Base-by-base conservation (phyloP, 163 green algal genomes). In the Scenedesmus sp. region DNA sequence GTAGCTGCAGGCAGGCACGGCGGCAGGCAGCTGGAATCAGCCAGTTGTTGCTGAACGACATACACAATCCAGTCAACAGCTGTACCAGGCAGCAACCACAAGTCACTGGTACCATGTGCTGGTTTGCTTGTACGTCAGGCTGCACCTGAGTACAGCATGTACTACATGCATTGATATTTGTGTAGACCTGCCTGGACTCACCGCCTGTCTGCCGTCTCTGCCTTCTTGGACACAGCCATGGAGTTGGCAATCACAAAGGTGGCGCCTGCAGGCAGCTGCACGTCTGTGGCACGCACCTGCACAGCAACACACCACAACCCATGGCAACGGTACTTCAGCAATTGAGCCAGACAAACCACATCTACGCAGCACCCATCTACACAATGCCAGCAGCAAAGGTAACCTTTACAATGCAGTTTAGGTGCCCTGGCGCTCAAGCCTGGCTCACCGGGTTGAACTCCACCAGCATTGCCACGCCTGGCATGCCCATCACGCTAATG, bases 181-280 rank as follows among this genome's bases (percentile, higher is more conserved):
- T 46, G 34, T 46, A 46, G 34, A 46, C 34, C 34, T 46, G 34
- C 34, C 34, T 4, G 9, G 10, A 67, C 89, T 34, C 67, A 95
- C 93, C 93, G 81, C 57, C 92, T 93, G 83, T 94, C 93, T 46
- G 97, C 98, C 1, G 94, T 97, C 95, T 99, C 97, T 0, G 97
- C 97, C 96, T 99, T 99, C 92, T 99, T 98, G 87, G 94, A 98
- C 13, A 98, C 96, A 4, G 97, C 95, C 60, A 99, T 94, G 0
- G 97, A 99, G 95, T 99, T 99, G 84, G 96, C 97, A 57, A 99
- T 97, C 6, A 99, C 96, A 96, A 99, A 99, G 12, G 92, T 96
- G 26, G 95, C 96, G 18, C 94, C 96, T 18, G 94, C 56, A 0
- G 98, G 98, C 66, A 99, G 94, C 2, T 94, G 73, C 62, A 99